Percentiles rank a stretch among this genome's conserved stretches.
These are phyloP conservation scores for Ogataea ganodermae DNA, from an alignment of 805 yeast genomes.

Conservation along the genomic window DNA sequence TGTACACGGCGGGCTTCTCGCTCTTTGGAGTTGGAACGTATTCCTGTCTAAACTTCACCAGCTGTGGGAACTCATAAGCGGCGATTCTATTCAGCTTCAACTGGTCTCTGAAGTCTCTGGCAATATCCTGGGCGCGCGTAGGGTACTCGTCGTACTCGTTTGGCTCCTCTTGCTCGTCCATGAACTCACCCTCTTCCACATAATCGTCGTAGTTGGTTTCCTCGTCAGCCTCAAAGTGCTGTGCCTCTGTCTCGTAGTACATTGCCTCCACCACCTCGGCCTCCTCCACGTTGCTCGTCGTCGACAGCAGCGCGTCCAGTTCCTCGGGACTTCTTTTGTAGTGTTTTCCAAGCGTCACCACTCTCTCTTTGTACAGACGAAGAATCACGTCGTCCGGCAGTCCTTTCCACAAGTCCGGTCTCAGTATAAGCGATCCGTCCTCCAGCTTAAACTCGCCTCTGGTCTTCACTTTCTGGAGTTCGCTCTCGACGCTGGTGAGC, in stretches of 20 bases:
- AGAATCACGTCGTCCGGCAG: constrained; percentile 64
- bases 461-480: constrained; percentile 15
- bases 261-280: constrained; percentile 29
- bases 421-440: constrained; percentile 44
- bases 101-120: constrained; percentile 70
- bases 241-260: constrained; percentile 49
- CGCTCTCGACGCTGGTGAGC: constrained; percentile 15
- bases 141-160: constrained; percentile 67
- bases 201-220: constrained; percentile 44
- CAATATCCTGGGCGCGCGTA: constrained; percentile 67
- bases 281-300: constrained; percentile 34
- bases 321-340: constrained; percentile 55
- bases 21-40: constrained; percentile 51
- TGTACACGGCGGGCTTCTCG: constrained; percentile 60
- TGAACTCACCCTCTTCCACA: constrained; percentile 36
- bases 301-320: constrained; percentile 55
- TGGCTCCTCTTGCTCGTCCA: constrained; percentile 36
- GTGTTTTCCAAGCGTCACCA: constrained; percentile 48
- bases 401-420: constrained; percentile 72
- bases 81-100: constrained; percentile 79
- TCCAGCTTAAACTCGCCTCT: constrained; percentile 21
- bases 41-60: constrained; percentile 71
- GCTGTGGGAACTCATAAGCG: constrained; percentile 88
- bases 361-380: constrained; percentile 61
- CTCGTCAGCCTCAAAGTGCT: constrained; percentile 40